Base-by-base conservation (phyloP, 164 flowering plant genomes). In the Stephania cephalantha region DNA sequence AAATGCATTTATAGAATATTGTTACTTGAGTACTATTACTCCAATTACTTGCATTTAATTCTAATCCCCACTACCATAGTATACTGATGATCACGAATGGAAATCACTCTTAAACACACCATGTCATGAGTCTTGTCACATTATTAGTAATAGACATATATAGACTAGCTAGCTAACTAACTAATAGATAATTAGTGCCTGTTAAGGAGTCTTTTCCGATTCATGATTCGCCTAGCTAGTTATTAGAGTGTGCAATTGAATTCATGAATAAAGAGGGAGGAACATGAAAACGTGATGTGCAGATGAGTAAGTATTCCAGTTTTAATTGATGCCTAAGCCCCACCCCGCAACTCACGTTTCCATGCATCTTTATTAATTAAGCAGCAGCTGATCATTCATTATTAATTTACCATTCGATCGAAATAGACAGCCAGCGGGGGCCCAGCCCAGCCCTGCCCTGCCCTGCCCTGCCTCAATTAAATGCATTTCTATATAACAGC, bases 341-440 rank as follows among this genome's bases (percentile, higher is more conserved):
- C 66, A 61, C 25, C 66, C 66, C 66, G 18, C 66, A 61, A 61
- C 20, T n/a, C 66, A 61, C 66, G 66, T 61, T 61, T 17, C 66
- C 66, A 61, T 35, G 42, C 42, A 2, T 61, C 66, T 61, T 61
- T 18, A 11, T 50, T 15, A 50, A 35, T 35, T 4, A 35, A 10
- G 11, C 0, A 50, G 11, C 55, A 50, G 11, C 55, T 3, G 42
- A 35, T 35, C 42, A 10, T 35, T 2, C 42, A 11, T 50, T 10
- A 50, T 25, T 25, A 25, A 25, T 50, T 50, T 9, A 50, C 15
- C 55, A 50, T 50, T 15, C 0, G 42, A 35, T 35, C 42, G 55
- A n/a, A n/a, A n/a, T n/a, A n/a, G n/a, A n/a, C n/a, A n/a, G n/a
- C n/a, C 22, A 61, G 65, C n/a, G 65, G 20, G n/a, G 18, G 64